Percentiles rank a stretch among this genome's conserved stretches.
These are phyloP conservation scores for Alternaria dauci DNA, from an alignment of 2,329 filamentous ascomycete genomes.

Conservation along the genomic window DNA sequence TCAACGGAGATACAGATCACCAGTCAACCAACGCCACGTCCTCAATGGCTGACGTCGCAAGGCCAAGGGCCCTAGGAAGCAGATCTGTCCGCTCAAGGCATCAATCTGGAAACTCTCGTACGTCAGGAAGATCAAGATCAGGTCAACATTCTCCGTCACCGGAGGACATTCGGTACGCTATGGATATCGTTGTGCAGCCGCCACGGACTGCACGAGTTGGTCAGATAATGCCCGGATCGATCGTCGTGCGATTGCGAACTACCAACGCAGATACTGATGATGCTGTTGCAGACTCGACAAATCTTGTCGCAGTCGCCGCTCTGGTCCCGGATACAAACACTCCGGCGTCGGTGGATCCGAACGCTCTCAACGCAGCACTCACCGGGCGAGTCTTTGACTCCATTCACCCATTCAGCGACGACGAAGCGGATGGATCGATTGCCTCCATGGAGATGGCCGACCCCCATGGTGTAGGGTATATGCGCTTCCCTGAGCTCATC, in stretches of 20 bases:
- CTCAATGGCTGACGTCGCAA: conserved; percentile 51
- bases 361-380: conserved; percentile 41
- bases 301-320: conserved; percentile 46
- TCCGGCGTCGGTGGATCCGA: conserved; percentile 38
- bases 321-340: conserved; percentile 42
- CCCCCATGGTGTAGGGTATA: conserved; percentile 48
- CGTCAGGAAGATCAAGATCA: conserved; percentile 36
- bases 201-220: conserved; percentile 45
- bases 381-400: conserved; percentile 45
- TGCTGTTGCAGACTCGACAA: conserved; percentile 44
- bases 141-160: conserved; percentile 34
- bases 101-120: conserved; percentile 32
- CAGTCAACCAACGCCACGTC: conserved; percentile 25
- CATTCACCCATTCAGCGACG: conserved; percentile 48
- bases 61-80: conserved; percentile 44
- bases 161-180: conserved; percentile 47
- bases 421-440: conserved; percentile 47
- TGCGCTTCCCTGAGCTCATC: conserved; percentile 48
- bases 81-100: conserved; percentile 43
- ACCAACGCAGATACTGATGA: conserved; percentile 44
- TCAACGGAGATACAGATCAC: conserved; percentile 36
- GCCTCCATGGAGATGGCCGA: conserved; percentile 50
- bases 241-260: conserved; percentile 47
- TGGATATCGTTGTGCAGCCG: conserved; percentile 52
- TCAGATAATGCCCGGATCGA: conserved; percentile 40